Percentiles rank a stretch among this genome's conserved stretches.
Conservation (phyloP, 1,139 yeast genomes). For the Suhomyces chickasaworum region DNA sequence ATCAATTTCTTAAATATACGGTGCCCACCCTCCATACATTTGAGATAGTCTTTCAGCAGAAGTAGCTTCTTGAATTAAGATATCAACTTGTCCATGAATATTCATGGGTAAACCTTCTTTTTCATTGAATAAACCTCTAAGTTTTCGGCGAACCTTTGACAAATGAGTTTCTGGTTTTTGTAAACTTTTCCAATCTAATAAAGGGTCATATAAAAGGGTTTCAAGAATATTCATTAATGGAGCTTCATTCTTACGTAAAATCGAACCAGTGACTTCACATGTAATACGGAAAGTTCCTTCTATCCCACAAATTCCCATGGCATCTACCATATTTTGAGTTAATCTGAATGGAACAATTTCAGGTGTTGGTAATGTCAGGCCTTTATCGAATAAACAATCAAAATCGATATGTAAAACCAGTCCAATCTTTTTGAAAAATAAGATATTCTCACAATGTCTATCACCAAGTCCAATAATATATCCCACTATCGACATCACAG, state of each 20-base stretch:
- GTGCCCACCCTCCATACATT: slow-evolving; percentile 97
- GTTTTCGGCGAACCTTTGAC: slow-evolving; percentile 71
- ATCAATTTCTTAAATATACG: slow-evolving; percentile 43
- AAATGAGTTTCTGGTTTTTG: slow-evolving; percentile 69
- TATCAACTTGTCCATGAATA: slow-evolving; percentile 91
- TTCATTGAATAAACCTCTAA: slow-evolving; percentile 76
- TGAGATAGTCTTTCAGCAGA: slow-evolving; percentile 68
- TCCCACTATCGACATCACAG: slow-evolving; percentile 97
- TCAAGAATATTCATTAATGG: slow-evolving; percentile 89
- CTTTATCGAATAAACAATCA: slow-evolving; percentile 91
- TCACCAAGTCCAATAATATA: slow-evolving; percentile 90
- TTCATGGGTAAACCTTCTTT: slow-evolving; percentile 86
- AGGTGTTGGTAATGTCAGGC: slow-evolving; percentile 70
- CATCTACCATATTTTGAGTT: slow-evolving; percentile 87
- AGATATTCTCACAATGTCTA: slow-evolving; percentile 89
- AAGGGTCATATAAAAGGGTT: slow-evolving; percentile 90
- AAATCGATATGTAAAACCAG: slow-evolving; percentile 91
- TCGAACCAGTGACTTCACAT: slow-evolving; percentile 78
- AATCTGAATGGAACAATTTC: slow-evolving; percentile 93
- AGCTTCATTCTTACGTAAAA: slow-evolving; percentile 81
- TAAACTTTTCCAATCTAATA: slow-evolving; percentile 64
- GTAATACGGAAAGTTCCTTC: slow-evolving; percentile 88
- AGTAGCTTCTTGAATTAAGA: slow-evolving; percentile 81
- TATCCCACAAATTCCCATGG: slow-evolving; percentile 85
- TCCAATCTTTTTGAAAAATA: slow-evolving; percentile 74